These are phyloP conservation scores for Ogataea angusta DNA, from an alignment of 805 yeast genomes.

Conservation along the genomic window DNA sequence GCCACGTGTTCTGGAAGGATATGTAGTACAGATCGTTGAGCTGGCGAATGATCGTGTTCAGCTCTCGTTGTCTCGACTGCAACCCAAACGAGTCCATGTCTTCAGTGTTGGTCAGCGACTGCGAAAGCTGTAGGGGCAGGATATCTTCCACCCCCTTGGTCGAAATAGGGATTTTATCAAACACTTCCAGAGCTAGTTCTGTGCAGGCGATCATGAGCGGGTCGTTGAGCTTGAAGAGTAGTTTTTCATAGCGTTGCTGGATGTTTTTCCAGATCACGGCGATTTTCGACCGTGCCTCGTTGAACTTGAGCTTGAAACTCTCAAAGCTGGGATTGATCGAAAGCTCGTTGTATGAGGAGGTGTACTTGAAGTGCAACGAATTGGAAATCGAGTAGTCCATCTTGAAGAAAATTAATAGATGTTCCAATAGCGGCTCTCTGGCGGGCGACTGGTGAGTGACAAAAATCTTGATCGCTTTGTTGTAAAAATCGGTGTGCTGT, in stretches of 20 bases:
- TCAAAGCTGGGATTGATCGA: conserved; percentile 63
- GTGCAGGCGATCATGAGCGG: conserved; percentile 44
- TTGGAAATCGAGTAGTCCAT: conserved; percentile 74
- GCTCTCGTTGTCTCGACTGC: conserved; percentile 37
- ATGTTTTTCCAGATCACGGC: conserved; percentile 63
- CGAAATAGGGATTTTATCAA: conserved; percentile 59
- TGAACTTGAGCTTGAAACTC: conserved; percentile 58
- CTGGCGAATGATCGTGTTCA: conserved; percentile 42
- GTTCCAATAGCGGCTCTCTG: conserved; percentile 65
- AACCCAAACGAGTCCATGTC: conserved; percentile 42
- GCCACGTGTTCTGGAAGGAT: conserved; percentile 75
- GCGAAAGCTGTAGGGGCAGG: conserved; percentile 28
- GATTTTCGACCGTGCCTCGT: conserved; percentile 56
- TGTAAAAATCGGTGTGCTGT: conserved; percentile 28
- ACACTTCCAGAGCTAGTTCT: conserved; percentile 55
- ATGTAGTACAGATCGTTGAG: conserved; percentile 60
- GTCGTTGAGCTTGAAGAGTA: conserved; percentile 39
- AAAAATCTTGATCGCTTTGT: conserved; percentile 53
- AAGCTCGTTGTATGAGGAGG: conserved; percentile 66
- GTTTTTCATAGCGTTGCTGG: conserved; percentile 45
- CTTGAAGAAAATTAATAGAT: conserved; percentile 60
- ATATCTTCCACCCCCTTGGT: conserved; percentile 34
- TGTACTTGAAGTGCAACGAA: conserved; percentile 67
- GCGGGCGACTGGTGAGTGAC: conserved; percentile 69
- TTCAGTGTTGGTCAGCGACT: conserved; percentile 29